Conservation (phyloP, 164 flowering plant species). For the Magnolia sinica region DNA sequence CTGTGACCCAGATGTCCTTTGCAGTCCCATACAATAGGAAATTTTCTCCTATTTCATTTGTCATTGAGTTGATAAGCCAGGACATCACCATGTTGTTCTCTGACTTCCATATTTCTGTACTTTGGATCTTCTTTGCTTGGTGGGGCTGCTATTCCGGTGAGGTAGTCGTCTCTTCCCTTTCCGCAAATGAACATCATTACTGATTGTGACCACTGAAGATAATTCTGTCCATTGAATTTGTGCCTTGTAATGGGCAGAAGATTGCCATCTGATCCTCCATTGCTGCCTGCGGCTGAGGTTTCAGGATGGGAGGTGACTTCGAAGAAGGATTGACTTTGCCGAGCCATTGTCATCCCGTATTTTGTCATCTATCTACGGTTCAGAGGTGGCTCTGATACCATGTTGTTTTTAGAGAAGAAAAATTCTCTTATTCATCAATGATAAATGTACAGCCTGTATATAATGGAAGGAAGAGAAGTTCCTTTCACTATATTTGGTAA, state of each 20-base stretch:
- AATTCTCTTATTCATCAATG: too few relatives aligned
- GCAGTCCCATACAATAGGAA: conserved; percentile 14
- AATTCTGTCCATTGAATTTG: background rate
- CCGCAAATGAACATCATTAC: conserved; percentile 9
- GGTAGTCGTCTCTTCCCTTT: conserved; percentile 18
- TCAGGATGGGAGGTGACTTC: too few relatives aligned
- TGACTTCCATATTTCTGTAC: conserved; percentile 7
- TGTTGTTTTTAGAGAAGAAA: too few relatives aligned
- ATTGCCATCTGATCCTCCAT: too few relatives aligned
- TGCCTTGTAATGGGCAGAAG: background rate
- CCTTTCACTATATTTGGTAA: too few relatives aligned
- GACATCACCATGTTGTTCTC: conserved; percentile 18
- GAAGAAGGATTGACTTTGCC: too few relatives aligned
- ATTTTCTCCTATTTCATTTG: conserved; percentile 14
- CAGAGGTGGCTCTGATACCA: too few relatives aligned
- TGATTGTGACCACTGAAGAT: conserved; percentile 4
- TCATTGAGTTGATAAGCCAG: conserved; percentile 20
- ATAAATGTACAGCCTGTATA: too few relatives aligned
- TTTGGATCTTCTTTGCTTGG: background rate
- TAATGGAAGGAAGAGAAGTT: too few relatives aligned
- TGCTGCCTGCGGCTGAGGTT: too few relatives aligned
- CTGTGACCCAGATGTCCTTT: conserved; percentile 13
- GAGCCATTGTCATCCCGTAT: too few relatives aligned
- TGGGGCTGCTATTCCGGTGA: background rate
- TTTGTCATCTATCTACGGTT: too few relatives aligned